Evolutionary conservation across 768 basidiomycete genomes (phyloP), one percentile per base, ranked within the genome.

Genomic region (Kwoniella newhampshirensis): DNA sequence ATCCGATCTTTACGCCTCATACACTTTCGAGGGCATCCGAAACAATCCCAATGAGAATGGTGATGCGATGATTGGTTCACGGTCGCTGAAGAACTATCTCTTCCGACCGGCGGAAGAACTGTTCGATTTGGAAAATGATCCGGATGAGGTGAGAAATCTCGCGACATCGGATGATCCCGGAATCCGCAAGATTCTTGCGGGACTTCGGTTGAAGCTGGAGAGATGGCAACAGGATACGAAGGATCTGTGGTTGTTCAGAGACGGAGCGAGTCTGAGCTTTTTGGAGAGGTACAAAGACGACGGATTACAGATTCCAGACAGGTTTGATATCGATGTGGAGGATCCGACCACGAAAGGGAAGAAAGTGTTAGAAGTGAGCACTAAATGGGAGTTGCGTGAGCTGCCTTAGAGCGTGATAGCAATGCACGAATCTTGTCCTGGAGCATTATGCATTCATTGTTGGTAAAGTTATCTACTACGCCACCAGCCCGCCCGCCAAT

Each of bases 51-150:
- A 15, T 21, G 27, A 28, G 11, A 25, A 41, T 12, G 51, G 25
- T 25, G 32, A 32, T 32, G 49, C 37, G 32, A 37, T 51, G 20
- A 46, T 64, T 20, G 63, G 63, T 7, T 25, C 27, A 28, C 41
- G 63, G 23, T 39, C 54, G 13, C 42, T 64, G 9, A 20, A 54
- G 26, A 40, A 46, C 23, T 65, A 61, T 37, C 18, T 61, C 46
- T 51, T 40, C 43, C 35, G 63, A 11, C 59, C 59, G 7, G 50
- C 54, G 5, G 63, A 64, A 37, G 53, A 64, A 43, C 56, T 61
- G 17, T 65, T 57, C 51, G 59, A 65, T 37, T 46, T 61, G 18
- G 59, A 60, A 15, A 52, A 40, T 8, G 63, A 65, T 35, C 63
- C 63, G 3, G 37, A 46, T 12, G 59, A 65, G 20, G 52, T 65